Evolutionary conservation across 2,329 filamentous ascomycete genomes (phyloP).

Genomic region (Kalmusia sp.): DNA sequence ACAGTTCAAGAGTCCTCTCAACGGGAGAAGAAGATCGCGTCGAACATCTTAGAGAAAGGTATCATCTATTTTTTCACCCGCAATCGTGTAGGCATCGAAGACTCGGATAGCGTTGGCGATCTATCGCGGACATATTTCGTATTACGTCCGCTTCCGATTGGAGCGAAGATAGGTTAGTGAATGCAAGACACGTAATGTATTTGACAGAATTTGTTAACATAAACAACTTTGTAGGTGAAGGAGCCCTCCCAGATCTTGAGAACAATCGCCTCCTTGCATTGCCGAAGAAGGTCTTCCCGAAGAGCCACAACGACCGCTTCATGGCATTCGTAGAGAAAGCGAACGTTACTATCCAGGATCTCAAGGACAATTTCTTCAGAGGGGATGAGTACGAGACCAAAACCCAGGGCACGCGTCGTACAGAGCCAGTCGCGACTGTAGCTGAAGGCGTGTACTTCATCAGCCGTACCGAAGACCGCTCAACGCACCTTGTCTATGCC

Average conservation of each 20-base stretch:
- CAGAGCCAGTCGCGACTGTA: slow-evolving; percentile 74
- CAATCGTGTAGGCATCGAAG: slow-evolving; percentile 74
- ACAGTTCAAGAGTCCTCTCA: slow-evolving; percentile 58
- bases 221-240: slow-evolving; percentile 49
- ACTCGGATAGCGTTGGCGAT: slow-evolving; percentile 73
- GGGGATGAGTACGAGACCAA: slow-evolving; percentile 76
- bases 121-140: slow-evolving; percentile 82
- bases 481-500: slow-evolving; percentile 81
- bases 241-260: slow-evolving; percentile 61
- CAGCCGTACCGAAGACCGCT: slow-evolving; percentile 69
- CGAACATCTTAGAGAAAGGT: slow-evolving; percentile 81
- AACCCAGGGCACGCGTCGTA: slow-evolving; percentile 72
- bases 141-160: slow-evolving; percentile 73
- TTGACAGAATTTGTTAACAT: not conserved
- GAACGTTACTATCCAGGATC: slow-evolving; percentile 67
- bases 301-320: slow-evolving; percentile 71
- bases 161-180: slow-evolving; percentile 65
- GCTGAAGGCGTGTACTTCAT: slow-evolving; percentile 88
- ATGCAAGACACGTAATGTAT: no score
- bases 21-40: slow-evolving; percentile 60
- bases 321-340: slow-evolving; percentile 85
- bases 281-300: slow-evolving; percentile 84
- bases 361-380: slow-evolving; percentile 76
- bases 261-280: slow-evolving; percentile 78
- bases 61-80: slow-evolving; percentile 92